These are phyloP conservation scores for Ajuga reptans DNA, from an alignment of 305 asterid genomes.

Conservation along the genomic window DNA sequence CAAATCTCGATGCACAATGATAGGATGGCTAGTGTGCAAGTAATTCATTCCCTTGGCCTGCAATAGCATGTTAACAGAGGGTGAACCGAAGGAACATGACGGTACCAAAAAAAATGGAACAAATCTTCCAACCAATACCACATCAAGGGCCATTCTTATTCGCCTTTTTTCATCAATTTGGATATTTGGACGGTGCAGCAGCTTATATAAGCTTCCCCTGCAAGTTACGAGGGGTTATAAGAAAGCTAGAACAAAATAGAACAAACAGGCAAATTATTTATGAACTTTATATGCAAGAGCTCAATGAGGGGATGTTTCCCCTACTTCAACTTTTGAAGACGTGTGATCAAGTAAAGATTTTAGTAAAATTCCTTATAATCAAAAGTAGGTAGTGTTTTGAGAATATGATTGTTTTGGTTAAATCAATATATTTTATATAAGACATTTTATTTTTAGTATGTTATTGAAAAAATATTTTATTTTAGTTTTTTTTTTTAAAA, in stretches of 20 bases:
- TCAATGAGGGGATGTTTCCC: neutral
- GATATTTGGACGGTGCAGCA: slow-evolving; percentile 70
- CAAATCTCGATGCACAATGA: slow-evolving; percentile 86
- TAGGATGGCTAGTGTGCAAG: slow-evolving; percentile 81
- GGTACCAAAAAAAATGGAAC: slow-evolving; percentile 17
- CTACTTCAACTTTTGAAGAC: too few species aligned
- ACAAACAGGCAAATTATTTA: neutral
- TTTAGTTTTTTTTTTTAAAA: too few species aligned
- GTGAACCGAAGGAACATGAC: slow-evolving; percentile 21
- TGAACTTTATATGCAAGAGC: neutral
- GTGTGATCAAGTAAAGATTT: too few species aligned
- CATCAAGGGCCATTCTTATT: slow-evolving; percentile 91
- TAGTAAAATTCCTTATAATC: too few species aligned
- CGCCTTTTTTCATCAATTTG: slow-evolving; percentile 84
- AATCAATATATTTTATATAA: too few species aligned
- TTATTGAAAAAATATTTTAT: too few species aligned
- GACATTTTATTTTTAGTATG: too few species aligned
- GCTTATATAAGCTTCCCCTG: slow-evolving; percentile 96
- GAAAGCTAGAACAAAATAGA: slow-evolving; percentile 13
- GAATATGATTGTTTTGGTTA: too few species aligned
- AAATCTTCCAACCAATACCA: slow-evolving; percentile 45
- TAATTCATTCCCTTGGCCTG: slow-evolving; percentile 98
- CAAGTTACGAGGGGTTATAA: slow-evolving; percentile 28
- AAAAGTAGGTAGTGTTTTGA: too few species aligned
- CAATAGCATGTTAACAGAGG: slow-evolving; percentile 15